Conservation (phyloP, 768 basidiomycete species). For the Agrocybe pediades region DNA sequence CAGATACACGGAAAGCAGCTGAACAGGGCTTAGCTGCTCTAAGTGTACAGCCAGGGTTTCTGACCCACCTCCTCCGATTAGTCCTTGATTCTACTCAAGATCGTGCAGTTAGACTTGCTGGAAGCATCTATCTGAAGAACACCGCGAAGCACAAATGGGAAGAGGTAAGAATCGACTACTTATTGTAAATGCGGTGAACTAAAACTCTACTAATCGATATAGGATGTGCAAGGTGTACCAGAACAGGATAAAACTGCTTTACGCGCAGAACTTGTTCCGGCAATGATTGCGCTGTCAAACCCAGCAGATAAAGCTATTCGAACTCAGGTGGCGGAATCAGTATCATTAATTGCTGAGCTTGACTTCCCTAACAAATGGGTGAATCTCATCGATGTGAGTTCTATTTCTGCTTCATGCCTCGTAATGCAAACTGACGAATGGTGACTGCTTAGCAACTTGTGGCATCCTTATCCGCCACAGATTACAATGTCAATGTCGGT, state of each 20-base stretch:
- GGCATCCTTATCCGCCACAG: constrained; percentile 71
- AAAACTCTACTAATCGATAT: constrained; percentile 16
- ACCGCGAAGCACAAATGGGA: constrained; percentile 86
- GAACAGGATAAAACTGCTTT: constrained; percentile 74
- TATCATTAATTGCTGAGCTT: constrained; percentile 86
- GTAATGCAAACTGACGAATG: neutral
- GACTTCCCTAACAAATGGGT: constrained; percentile 93
- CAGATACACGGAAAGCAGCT: constrained; percentile 73
- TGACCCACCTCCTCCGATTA: constrained; percentile 75
- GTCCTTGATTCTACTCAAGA: constrained; percentile 70
- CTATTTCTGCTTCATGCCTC: neutral
- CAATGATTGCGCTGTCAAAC: constrained; percentile 85
- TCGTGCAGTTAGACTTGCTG: constrained; percentile 77
- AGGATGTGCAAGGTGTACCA: constrained; percentile 75
- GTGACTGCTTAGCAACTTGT: constrained; percentile 76
- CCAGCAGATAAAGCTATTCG: constrained; percentile 73
- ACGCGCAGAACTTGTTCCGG: constrained; percentile 78
- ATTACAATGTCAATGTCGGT: constrained; percentile 86
- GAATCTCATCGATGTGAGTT: constrained; percentile 85
- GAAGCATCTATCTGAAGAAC: constrained; percentile 92
- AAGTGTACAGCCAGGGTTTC: constrained; percentile 77
- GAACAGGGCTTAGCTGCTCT: constrained; percentile 73
- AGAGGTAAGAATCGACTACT: constrained; percentile 57
- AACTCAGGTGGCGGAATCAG: constrained; percentile 89
- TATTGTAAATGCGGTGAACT: neutral